Evolutionary conservation across 148 eudicot genomes (phyloP), one percentile per base, ranked within the genome.

Genomic region (Vaccinium vitisidaea): DNA sequence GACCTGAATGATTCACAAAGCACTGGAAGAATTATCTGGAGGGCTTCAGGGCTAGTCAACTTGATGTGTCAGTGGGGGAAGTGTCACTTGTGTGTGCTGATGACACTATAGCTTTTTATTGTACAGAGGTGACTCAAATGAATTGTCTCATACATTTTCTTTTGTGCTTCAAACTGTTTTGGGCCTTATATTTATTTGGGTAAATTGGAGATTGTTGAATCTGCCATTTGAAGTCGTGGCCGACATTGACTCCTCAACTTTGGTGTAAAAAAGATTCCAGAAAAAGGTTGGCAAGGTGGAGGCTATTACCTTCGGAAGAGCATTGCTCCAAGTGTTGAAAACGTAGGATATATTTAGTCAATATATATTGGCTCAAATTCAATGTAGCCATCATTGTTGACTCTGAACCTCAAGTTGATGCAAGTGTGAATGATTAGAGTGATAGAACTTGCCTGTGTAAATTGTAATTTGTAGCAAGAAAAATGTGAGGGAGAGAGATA

Each of bases 381-480:
- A n/a, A 23, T 63, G 30, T 63, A 63, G 9, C 13, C 30, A n/a
- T 63, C 70, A 8, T 23, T 9, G 14, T n/a, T n/a, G 70, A n/a
- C 30, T 61, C 27, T 63, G 70, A 63, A 63, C 70, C 70, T 63
- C 30, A 63, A 63, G 70, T 63, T n/a, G 69, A 63, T 21, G 8
- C 23, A 1, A 63, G 27, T 4, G 30, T 63, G 30, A 63, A 63
- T n/a, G 69, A 61, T 21, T 19, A 6, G 69, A 61, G 11, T 63
- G 70, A 63, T 63, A 63, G 70, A 63, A 63, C 70, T 63, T 63
- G 70, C 70, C 70, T 63, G 3, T 63, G n/a, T 61, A n/a, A 63
- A n/a, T 63, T 63, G 70, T 63, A 63, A n/a, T n/a, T 63, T 63
- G 30, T n/a, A 8, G 70, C 30, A 63, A 63, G 69, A 63, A n/a